Base-by-base conservation (phyloP, 805 yeast genomes). In the Torulaspora quercuum region DNA sequence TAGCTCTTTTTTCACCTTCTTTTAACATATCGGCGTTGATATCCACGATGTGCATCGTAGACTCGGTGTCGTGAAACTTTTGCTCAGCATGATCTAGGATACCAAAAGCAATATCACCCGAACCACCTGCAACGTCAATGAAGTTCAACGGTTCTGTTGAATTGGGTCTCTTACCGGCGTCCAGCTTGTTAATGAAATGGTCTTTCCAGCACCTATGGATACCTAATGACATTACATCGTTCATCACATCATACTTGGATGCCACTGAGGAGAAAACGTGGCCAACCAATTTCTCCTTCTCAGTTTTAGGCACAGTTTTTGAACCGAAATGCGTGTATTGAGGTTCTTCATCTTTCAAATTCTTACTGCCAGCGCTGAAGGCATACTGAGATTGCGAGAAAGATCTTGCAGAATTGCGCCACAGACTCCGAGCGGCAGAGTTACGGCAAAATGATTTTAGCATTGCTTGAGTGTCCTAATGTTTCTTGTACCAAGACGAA, bases 71-170 rank as follows among this genome's bases (percentile, higher is more conserved):
- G 39, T 82, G 80, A 57, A 78, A 86, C 45, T 78, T 76, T 25
- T 69, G 64, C 46, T 81, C 79, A 7, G 97, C 97, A 63, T 92
- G 95, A 53, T 88, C 95, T 44, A 92, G 69, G 45, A 92, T 72
- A 2, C 98, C 94, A 64, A 87, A 87, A 1, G 98, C 98, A 63
- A 92, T 90, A 57, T 92, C 98, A 30, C 98, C 98, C 7, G 97
- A 87, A 15, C 98, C 98, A 42, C 98, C 98, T 17, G 98, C 98
- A 39, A 92, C 97, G 63, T 92, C 98, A 46, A 92, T 72, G 55
- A 92, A 90, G 41, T 80, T 76, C 52, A 92, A 68, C 3, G 96
- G 95, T 47, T 80, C 75, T 9, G 78, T 75, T 2, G 65, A 57
- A 29, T 90, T 94, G 4, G 95, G 90, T 56, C 97, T 75, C 69